Percentiles rank a stretch among this genome's conserved stretches.
Conservation (phyloP, 2,329 filamentous ascomycete genomes). For the Neodidymelliopsis sp. region DNA sequence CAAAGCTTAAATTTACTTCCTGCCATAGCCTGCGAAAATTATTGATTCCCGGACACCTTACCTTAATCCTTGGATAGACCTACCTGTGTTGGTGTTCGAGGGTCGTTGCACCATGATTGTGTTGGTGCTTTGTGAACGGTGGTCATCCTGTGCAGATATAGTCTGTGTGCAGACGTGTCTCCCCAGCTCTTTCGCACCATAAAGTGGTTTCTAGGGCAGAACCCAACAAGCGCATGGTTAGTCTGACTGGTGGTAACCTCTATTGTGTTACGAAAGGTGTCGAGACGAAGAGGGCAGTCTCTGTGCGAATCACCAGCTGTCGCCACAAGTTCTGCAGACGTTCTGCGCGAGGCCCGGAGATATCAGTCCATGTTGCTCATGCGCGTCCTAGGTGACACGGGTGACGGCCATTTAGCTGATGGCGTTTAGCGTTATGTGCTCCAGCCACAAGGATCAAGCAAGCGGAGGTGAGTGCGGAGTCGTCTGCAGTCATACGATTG, state of each 20-base stretch:
- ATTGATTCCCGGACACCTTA: no score
- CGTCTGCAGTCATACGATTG: slow-evolving; percentile 15
- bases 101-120: slow-evolving; percentile 1
- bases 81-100: no score
- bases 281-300: no score
- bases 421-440: slow-evolving; percentile 12
- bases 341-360: no score
- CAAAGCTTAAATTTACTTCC: neutral
- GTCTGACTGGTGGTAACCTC: no score
- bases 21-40: no score
- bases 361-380: slow-evolving; percentile 2
- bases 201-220: neutral
- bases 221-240: no score
- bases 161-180: neutral
- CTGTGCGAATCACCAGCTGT: no score
- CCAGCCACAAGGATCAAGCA: slow-evolving; percentile 15
- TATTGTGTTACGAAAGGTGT: no score
- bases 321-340: no score
- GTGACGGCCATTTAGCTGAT: slow-evolving; percentile 6
- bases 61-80: no score
- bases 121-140: slow-evolving; percentile 7
- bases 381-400: slow-evolving; percentile 12
- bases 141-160: neutral
- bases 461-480: slow-evolving; percentile 19
- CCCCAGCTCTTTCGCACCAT: neutral